Evolutionary conservation across 73 alveolate species (phyloP), one percentile per base, ranked within the genome.

Genomic region (Symbiodinium pilosum): DNA sequence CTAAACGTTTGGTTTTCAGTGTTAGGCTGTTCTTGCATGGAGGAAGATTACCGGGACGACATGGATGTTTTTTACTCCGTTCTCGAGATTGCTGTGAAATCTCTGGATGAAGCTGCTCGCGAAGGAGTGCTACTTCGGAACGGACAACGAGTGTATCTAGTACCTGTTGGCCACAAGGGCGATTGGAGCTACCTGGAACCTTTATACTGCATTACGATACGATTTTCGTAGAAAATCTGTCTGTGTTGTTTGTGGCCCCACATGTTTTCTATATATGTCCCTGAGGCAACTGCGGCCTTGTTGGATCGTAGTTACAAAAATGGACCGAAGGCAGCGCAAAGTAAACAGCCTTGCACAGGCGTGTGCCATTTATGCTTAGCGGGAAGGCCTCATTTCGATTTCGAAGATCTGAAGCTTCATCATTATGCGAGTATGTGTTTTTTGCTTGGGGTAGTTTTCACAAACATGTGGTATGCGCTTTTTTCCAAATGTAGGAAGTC

Each of bases 151-250:
- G n/a, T 87, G 71, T 43, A 38, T 39, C 86, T 47, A 2, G 47
- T 87, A 4, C 69, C 73, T 21, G 18, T 87, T 18, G 94, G 94
- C n/a, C 71, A 64, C 41, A 89, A 89, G 18, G 95, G 95, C 3
- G 95, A 89, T 21, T 89, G 95, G 95, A 41, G 77, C 28, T 87
- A 59, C 32, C 69, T 87, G 68, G 94, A 5, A 1, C 68, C 85
- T 39, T 2, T 84, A 21, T 21, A n/a, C 59, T n/a, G n/a, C n/a
- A n/a, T n/a, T n/a, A n/a, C n/a, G n/a, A n/a, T n/a, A n/a, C n/a
- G n/a, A n/a, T n/a, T n/a, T n/a, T n/a, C n/a, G n/a, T n/a, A n/a
- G n/a, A n/a, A n/a, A n/a, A n/a, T n/a, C n/a, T n/a, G n/a, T n/a
- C n/a, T 36, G 36, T 83, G 68, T 21, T 38, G 64, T 8, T 39